These are phyloP conservation scores for Castanospermum australe DNA, from an alignment of 306 rosid species.

Conservation along the genomic window DNA sequence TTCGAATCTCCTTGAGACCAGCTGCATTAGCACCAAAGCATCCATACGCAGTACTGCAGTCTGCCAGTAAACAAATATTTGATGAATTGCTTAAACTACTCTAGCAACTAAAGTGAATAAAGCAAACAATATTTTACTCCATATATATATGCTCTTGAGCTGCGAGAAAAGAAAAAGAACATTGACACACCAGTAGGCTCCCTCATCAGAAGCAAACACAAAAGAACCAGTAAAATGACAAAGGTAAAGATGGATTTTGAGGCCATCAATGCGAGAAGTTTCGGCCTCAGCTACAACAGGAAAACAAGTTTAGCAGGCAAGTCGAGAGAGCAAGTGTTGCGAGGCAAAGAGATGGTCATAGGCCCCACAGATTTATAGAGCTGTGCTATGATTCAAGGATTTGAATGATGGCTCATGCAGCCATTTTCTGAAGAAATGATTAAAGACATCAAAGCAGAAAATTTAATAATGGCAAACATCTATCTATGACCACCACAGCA, in stretches of 20 bases:
- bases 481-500: not conserved
- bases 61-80: constrained; percentile 27
- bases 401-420: constrained; percentile 60
- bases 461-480: constrained; percentile 3
- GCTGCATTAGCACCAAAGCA: constrained; percentile 34
- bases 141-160: not conserved
- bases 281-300: not conserved
- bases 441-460: constrained; percentile 3
- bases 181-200: constrained; percentile 43
- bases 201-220: constrained; percentile 37
- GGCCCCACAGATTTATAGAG: constrained; percentile 47
- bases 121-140: not conserved
- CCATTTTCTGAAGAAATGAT: constrained; percentile 57
- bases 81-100: not conserved
- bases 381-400: not conserved
- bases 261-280: constrained; percentile 38
- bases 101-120: not conserved
- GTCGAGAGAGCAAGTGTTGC: not conserved
- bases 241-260: constrained; percentile 33
- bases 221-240: constrained; percentile 30
- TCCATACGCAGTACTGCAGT: constrained; percentile 36
- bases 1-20: constrained; percentile 20
- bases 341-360: not conserved
- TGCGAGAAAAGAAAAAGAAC: not conserved
- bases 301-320: not conserved